Base-by-base conservation (phyloP, 2,329 filamentous ascomycete genomes). In the Acrocalymma vagum region DNA sequence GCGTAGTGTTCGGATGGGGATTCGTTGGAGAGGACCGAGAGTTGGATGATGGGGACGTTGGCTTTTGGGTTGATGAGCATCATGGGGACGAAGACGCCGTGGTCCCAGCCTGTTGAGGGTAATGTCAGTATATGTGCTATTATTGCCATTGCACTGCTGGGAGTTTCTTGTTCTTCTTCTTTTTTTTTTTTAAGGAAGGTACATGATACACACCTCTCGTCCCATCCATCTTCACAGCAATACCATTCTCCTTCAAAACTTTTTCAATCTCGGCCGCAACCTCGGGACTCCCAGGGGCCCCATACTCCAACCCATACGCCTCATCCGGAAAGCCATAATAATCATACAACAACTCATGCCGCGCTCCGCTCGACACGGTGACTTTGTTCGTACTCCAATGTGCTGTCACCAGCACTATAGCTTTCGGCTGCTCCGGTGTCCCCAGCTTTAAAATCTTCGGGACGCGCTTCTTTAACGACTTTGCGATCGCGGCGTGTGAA, bases 61-160 rank as follows among this genome's bases (percentile, higher is more conserved):
- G 79, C 81, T 27, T 67, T 53, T 14, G 81, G 81, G 40, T 77
- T 65, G 52, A 80, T 75, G 28, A 84, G 77, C 29, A 76, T 71
- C 65, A 84, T 70, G 6, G 81, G 81, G 17, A 84, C 65, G 60
- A 83, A 84, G 42, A 84, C 79, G 67, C 81, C 81, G 57, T 84
- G 81, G 57, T 84, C 81, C 81, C 81, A 84, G 42, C 76, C 72
- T 67, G 26, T 22, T 8, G 10, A n/a, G 20, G 39, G 33, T 21
- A 25, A 15, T 22, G 8, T 26, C 18, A 38, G 35, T 10, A 23
- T 6, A 11, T 11, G 5, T 5, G 13, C n/a, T n/a, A n/a, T n/a
- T n/a, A n/a, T n/a, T n/a, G n/a, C n/a, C n/a, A n/a, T 14, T 13
- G 35, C n/a, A n/a, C n/a, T n/a, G n/a, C n/a, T n/a, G n/a, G n/a